Base-by-base conservation (phyloP, 108 stramenopile species). In the Chaetoceros muelleri region DNA sequence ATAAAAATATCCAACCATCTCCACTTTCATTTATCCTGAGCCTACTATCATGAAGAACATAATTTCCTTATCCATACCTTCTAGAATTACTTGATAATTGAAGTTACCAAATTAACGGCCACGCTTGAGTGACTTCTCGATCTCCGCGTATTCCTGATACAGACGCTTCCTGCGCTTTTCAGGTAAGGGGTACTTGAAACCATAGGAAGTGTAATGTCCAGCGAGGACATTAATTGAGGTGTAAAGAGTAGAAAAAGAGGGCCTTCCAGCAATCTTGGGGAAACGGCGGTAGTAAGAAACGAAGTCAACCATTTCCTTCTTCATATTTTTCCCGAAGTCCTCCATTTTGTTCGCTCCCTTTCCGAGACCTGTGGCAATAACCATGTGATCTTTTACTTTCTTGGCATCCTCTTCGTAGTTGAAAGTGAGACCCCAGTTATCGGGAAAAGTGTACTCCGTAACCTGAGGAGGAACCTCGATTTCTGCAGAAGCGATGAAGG, bases 241-340 rank as follows among this genome's bases (percentile, higher is more conserved):
- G 81, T 97, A 97, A 28, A 97, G 67, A 52, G 93, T 94, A 31
- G 84, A 85, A 75, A 93, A 97, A 29, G 82, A 84, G 17, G 90
- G 93, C 76, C 94, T 97, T 52, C 96, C 96, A 28, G 87, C 79
- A 44, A 97, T 87, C 67, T 91, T 82, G 44, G 85, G 75, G 71
- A 90, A 90, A 47, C 91, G 70, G 54, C 90, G 79, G 82, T 92
- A 92, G 60, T 88, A 87, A 57, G 84, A 78, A 7, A 85, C 96
- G 70, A 97, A 97, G 73, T 97, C 96, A 48, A 90, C 76, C 96
- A 97, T 97, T 80, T 96, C 94, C 80, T 95, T 94, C 74, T 94
- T 94, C 72, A 87, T 76, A 71, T 93, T 92, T 67, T 84, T 85
- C 40, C 92, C 95, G 60, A 75, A 92, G 51, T 91, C 88, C 57